Evolutionary conservation across 345 rosid species (phyloP), one percentile per base, ranked within the genome.

Genomic region (Mangifera indica): DNA sequence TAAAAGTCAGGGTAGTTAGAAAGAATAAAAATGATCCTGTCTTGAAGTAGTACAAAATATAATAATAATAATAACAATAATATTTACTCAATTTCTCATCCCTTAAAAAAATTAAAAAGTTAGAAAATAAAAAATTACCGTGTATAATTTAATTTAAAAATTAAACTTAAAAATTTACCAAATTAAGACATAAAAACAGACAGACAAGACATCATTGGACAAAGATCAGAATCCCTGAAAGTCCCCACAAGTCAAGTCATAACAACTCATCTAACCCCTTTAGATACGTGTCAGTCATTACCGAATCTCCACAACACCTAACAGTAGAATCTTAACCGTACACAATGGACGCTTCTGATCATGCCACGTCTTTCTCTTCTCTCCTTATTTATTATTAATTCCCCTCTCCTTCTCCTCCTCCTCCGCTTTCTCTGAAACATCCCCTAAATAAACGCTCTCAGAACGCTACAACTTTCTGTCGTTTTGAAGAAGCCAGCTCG

Each of bases 221-320:
- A 56, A 12, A 22, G 15, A 4, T 15, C 0, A 2, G 53, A 49
- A 5, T 14, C 2, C 15, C 7, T 11, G 10, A 18, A 18, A 57
- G 64, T 57, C 55, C 29, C 46, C 40, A 44, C 73, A 70, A 45
- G 73, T 70, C 45, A 45, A 25, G 64, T 70, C 65, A 0, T 44
- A 70, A 71, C 74, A 61, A 22, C 60, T 34, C 60, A 60, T 5
- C 34, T 1, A 56, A 15, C 63, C 13, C 8, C 29, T 13, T 48
- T n/a, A 34, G 67, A 71, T 61, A 61, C 67, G 74, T 71, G 67
- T 61, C 74, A 61, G 67, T 61, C 18, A 34, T 61, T 61, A 71
- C 60, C 40, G 49, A 71, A 61, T 71, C 60, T 51, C 37, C 24
- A 71, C 44, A 29, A 21, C 60, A 71, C 60, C 59, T 32, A 61